These are phyloP conservation scores for Monilinia fructigena DNA, from an alignment of 2,329 filamentous ascomycete species.

Conservation along the genomic window DNA sequence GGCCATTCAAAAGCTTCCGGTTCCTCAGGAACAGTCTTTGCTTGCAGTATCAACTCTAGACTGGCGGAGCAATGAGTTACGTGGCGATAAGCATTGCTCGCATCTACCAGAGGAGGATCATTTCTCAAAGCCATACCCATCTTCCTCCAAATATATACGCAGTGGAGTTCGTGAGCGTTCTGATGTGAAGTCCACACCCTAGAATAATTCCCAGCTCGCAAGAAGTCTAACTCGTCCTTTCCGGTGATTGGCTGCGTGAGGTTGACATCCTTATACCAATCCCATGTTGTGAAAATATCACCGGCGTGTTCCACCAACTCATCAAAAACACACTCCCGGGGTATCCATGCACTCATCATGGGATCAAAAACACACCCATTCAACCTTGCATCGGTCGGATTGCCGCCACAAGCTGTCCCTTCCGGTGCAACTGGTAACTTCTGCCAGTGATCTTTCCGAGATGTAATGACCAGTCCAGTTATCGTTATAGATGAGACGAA, in stretches of 20 bases:
- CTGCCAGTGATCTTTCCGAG: not conserved
- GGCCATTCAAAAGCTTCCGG: too few species aligned
- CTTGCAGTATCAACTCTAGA: slow-evolving; percentile 2
- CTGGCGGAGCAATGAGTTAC: slow-evolving; percentile 3
- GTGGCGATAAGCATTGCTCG: slow-evolving; percentile 10
- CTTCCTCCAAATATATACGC: slow-evolving; percentile 8
- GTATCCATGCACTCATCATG: slow-evolving; percentile 3
- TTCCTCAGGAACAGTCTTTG: not conserved
- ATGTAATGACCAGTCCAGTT: slow-evolving; percentile 7
- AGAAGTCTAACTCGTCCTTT: slow-evolving; percentile 1
- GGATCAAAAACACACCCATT: slow-evolving; percentile 11
- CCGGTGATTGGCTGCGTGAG: slow-evolving; percentile 7
- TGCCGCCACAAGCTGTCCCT: slow-evolving; percentile 9
- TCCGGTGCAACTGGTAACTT: not conserved
- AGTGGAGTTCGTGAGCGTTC: not conserved
- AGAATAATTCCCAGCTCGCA: slow-evolving; percentile 9
- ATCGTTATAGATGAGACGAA: slow-evolving; percentile 8
- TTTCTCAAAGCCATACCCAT: slow-evolving; percentile 12
- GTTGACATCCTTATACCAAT: slow-evolving; percentile 11
- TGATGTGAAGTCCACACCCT: slow-evolving; percentile 9
- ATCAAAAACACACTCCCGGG: slow-evolving; percentile 3
- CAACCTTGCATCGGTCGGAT: slow-evolving; percentile 1
- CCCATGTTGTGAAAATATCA: slow-evolving; percentile 5
- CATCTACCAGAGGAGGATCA: slow-evolving; percentile 3
- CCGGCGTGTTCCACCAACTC: slow-evolving; percentile 10